Percentiles rank a stretch among this genome's conserved stretches.
Conservation (phyloP, 2,329 filamentous ascomycete species). For the Aspergillus novoparasiticus region DNA sequence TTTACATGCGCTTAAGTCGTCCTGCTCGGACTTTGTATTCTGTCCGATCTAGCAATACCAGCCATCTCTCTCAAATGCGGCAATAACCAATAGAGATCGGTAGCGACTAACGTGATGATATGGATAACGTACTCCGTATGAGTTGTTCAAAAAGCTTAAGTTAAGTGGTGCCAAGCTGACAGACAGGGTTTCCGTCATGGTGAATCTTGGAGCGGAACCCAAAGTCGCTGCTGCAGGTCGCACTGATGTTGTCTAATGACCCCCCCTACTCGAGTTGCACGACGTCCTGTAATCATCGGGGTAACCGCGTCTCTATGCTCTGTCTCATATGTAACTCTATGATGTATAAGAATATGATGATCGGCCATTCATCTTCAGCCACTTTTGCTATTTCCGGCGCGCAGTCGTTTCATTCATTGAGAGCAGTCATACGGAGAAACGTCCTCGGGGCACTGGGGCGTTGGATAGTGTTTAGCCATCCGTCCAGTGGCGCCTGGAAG, state of each 20-base stretch:
- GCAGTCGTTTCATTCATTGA: background rate
- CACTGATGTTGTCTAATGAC: background rate
- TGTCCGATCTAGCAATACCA: background rate
- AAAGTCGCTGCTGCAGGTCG: background rate
- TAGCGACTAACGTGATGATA: background rate
- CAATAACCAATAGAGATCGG: background rate
- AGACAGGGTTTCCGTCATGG: background rate
- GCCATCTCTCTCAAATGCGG: background rate
- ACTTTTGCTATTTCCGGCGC: background rate
- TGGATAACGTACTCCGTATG: background rate
- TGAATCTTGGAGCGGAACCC: background rate
- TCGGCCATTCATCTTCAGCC: background rate
- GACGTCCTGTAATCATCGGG: background rate
- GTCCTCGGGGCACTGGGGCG: background rate
- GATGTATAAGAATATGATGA: background rate
- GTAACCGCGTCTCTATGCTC: background rate
- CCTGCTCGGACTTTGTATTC: background rate
- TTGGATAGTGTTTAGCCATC: conserved; percentile 3
- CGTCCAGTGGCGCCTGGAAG: conserved; percentile 12
- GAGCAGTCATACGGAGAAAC: background rate
- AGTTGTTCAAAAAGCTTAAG: conserved; percentile 5
- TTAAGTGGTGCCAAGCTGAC: background rate
- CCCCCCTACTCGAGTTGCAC: background rate
- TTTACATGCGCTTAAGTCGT: background rate
- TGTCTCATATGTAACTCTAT: background rate